Base-by-base conservation (phyloP, 352 stramenopile genomes). In the Phytopythium boreale region DNA sequence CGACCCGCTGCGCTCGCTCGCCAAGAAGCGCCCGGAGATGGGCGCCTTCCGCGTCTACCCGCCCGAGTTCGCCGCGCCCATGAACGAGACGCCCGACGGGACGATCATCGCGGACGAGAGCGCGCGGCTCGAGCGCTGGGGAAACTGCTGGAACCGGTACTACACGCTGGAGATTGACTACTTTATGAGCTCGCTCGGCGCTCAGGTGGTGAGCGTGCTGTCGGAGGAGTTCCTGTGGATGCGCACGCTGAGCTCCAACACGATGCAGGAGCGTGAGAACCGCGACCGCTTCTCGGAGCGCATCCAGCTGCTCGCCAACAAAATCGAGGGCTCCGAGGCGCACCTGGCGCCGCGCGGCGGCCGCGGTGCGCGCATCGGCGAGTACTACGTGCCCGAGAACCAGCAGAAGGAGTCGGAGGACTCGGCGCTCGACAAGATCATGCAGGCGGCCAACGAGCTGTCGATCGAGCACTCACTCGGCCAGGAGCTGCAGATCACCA, bases 41-140 rank as follows among this genome's bases (percentile, higher is more conserved):
- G 97, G 97, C 17, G 97, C 97, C 1, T 99, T 99, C 79, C 94
- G 97, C 6, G 97, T 97, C 2, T 99, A 98, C 71, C 97, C 97
- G 27, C 97, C 97, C 0, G 97, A 99, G 73, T 99, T 98, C 72
- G 94, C 82, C 15, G 81, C 90, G 3, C 87, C 90, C 27, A 62
- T 91, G 26, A 97, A 99, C 72, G 85, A 98, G 74, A 98, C 93
- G 51, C 97, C 97, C 0, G 95, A 99, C 74, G 97, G 97, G 22
- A 93, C 84, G 22, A 90, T 99, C 34, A 83, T 99, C 39, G 89
- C 77, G 31, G 88, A 98, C 62, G 97, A 99, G 60, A 88, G 89
- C 50, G 77, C 84, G 22, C 80, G 96, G 29, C 86, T 99, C 43
- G 96, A 99, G 75, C 83, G 90, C 51, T 99, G 97, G 97, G 97